phyloP scores from a whole-genome alignment of 345 rosid genomes.

The Corymbia maculata region DNA sequence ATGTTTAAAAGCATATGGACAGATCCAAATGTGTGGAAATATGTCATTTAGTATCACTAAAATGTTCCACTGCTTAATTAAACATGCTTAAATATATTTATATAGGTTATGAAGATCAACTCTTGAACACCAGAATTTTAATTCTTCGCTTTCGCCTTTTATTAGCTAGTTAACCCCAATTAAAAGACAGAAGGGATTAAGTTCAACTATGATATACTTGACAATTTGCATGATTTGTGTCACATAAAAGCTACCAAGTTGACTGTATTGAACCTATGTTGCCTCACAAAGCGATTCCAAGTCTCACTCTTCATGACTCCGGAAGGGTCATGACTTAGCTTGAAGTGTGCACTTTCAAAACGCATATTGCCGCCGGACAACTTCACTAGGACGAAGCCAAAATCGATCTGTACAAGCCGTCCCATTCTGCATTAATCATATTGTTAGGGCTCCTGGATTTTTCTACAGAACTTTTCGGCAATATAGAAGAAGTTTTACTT shows the following conservation, averaged over 20 bases:
- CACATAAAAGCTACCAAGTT: background rate
- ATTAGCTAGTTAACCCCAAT: background rate
- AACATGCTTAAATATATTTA: background rate
- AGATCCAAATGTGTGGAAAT: background rate
- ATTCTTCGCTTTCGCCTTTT: background rate
- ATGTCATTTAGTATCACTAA: background rate
- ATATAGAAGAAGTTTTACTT: background rate
- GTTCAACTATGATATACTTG: background rate
- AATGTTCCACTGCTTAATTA: background rate
- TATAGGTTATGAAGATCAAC: background rate
- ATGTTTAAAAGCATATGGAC: background rate
- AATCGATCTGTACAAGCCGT: constrained; percentile 96
- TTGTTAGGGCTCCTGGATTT: background rate
- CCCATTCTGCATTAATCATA: constrained; percentile 47
- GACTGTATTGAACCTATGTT: background rate
- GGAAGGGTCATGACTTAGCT: constrained; percentile 98
- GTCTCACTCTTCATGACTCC: constrained; percentile 93
- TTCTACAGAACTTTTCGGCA: background rate
- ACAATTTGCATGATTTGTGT: background rate
- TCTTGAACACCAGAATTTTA: background rate
- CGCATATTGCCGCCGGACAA: constrained; percentile 98
- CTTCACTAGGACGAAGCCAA: constrained; percentile 92
- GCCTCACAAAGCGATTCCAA: constrained; percentile 86
- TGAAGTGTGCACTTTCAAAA: constrained; percentile 97
- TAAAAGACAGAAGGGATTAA: background rate